Evolutionary conservation across 2,329 filamentous ascomycete species (phyloP), one percentile per base, ranked within the genome.

Genomic region (Arthrobotrys conoides): DNA sequence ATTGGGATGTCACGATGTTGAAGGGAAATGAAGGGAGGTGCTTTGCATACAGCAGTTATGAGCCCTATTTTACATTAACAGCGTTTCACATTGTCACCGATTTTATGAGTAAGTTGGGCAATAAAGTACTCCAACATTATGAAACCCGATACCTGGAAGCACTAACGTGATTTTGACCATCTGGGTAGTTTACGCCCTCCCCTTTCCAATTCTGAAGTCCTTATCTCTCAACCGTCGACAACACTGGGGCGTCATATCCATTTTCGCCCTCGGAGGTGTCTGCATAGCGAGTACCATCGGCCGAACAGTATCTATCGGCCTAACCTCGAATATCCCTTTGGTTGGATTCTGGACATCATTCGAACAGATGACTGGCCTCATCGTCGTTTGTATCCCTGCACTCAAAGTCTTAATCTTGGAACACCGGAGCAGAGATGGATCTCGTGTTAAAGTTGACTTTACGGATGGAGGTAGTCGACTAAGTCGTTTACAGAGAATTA

Each of bases 171-270:
- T 38, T 14, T 27, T 4, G 44, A 20, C 3, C 1, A n/a, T 38
- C 1, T 44, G 1, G 14, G 12, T 41, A 79, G 76, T 79, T 12
- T 79, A 73, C 27, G 64, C 69, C 1, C 63, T 79, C 4, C 76
- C 76, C 0, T 79, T 79, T 22, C 69, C 69, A 1, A 41, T 77
- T 20, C n/a, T 77, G 61, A 71, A 68, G 18, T 46, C 73, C 2
- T 61, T 77, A 1, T 71, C 73, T 1, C 67, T 77, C 3, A 71
- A 77, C 49, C 67, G 67, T 16, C 59, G 73, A 1, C 73, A 77
- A 24, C 73, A 77, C 27, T 77, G 59, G 73, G 73, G 73, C 14
- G 73, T 77, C n/a, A 71, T 77, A 14, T 77, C 73, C 0, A 71
- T 79, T 24, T 79, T 79, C 20, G 70, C 69, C 1, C 76, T 79